phyloP scores from a whole-genome alignment of 495 filamentous ascomycete genomes.

The Lasiosphaeris hirsuta region DNA sequence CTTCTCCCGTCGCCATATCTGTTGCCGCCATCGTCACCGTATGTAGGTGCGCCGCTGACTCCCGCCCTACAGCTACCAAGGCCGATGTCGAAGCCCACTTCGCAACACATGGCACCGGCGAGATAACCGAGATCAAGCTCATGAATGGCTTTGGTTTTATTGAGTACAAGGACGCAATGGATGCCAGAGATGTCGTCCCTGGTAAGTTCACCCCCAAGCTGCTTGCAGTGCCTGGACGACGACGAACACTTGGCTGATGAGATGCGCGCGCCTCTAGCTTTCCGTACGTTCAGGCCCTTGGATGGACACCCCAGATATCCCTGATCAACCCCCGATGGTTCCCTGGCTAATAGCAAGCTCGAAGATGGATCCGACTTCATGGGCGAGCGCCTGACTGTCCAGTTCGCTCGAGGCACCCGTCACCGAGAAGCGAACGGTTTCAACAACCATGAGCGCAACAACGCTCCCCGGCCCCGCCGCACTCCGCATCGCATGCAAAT shows the following conservation, averaged over 20 bases:
- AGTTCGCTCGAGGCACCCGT: slow-evolving; percentile 93
- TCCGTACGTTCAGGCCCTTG: slow-evolving; percentile 50
- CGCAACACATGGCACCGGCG: slow-evolving; percentile 88
- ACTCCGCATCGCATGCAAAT: slow-evolving; percentile 96
- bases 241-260: slow-evolving; percentile 27
- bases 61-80: slow-evolving; percentile 73
- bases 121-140: slow-evolving; percentile 97
- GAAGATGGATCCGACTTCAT: slow-evolving; percentile 97
- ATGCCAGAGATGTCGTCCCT: slow-evolving; percentile 95
- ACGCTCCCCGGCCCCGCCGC: slow-evolving; percentile 84
- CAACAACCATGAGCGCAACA: slow-evolving; percentile 66
- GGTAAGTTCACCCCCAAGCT: slow-evolving; percentile 54
- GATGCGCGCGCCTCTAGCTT: slow-evolving; percentile 38
- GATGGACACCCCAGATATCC: slow-evolving; percentile 23
- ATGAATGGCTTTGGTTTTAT: slow-evolving; percentile 99
- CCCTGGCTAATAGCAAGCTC: slow-evolving; percentile 41
- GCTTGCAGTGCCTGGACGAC: slow-evolving; percentile 1
- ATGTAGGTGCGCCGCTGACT: slow-evolving; percentile 15
- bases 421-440: slow-evolving; percentile 66
- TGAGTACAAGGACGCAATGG: slow-evolving; percentile 96
- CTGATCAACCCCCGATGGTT: slow-evolving; percentile 20
- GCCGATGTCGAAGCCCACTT: slow-evolving; percentile 96
- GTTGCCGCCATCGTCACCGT: neutral
- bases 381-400: slow-evolving; percentile 92
- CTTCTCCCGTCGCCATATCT: neutral